A percentile compares a stretch with the other conserved stretches of the same genome.
Conservation (phyloP, 1,284 basidiomycete species). For the Ustilago trichophora region DNA sequence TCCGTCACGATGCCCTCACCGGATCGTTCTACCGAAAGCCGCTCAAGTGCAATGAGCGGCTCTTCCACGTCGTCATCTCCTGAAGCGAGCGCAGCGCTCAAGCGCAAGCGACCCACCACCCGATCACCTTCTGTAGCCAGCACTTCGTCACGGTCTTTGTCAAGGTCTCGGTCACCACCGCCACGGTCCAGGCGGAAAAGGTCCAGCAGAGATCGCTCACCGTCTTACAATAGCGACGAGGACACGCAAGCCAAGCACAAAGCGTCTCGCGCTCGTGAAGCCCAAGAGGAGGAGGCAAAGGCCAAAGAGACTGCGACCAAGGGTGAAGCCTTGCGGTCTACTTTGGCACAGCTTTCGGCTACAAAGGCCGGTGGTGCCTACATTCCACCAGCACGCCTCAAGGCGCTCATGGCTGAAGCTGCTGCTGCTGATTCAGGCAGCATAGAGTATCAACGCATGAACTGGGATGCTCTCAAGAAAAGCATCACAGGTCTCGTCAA, state of each 20-base stretch:
- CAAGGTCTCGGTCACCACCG: constrained; percentile 30
- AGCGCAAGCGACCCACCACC: constrained; percentile 25
- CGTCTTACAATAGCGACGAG: constrained; percentile 17
- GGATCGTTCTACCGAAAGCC: constrained; percentile 5
- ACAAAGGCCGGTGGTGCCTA: constrained; percentile 90
- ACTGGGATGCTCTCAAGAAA: constrained; percentile 98
- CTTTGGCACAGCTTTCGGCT: constrained; percentile 53
- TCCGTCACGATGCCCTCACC: constrained; percentile 18
- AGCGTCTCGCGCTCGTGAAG: constrained; percentile 6
- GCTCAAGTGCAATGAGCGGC: neutral
- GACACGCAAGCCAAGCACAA: neutral
- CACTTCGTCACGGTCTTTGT: constrained; percentile 20
- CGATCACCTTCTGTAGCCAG: constrained; percentile 23
- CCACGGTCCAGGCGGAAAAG: constrained; percentile 22
- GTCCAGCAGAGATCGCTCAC: constrained; percentile 20
- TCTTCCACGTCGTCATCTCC: constrained; percentile 15
- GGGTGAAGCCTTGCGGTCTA: constrained; percentile 52
- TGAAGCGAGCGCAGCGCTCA: constrained; percentile 16
- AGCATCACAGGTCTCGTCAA: constrained; percentile 99
- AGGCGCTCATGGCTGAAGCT: constrained; percentile 85
- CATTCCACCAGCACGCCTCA: constrained; percentile 86
- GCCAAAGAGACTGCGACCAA: constrained; percentile 25
- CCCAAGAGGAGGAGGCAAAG: constrained; percentile 14
- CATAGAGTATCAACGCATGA: constrained; percentile 90
- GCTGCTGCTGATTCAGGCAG: constrained; percentile 83